Evolutionary conservation across 2,329 filamentous ascomycete genomes (phyloP).

Genomic region (Apiospora saccharicola): DNA sequence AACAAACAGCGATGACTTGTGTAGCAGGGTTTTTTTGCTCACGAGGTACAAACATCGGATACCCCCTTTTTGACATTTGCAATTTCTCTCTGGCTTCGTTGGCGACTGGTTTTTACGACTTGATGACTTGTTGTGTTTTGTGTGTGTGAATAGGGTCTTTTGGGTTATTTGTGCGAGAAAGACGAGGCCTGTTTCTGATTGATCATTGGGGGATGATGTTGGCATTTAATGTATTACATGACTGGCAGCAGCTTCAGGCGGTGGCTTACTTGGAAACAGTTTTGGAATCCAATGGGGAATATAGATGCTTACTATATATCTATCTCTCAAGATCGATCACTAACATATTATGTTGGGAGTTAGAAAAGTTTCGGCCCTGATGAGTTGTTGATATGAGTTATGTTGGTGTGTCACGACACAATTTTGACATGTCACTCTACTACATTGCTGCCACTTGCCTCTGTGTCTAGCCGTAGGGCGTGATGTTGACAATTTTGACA

Average conservation of each 20-base stretch:
- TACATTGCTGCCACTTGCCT: background rate
- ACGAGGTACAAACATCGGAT: background rate
- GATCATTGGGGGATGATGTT: background rate
- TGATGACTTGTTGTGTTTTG: background rate
- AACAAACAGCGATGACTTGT: background rate
- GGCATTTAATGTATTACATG: too few relatives aligned
- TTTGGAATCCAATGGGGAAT: background rate
- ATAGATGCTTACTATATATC: background rate
- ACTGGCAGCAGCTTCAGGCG: background rate
- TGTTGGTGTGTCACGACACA: too few relatives aligned
- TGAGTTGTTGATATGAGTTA: background rate
- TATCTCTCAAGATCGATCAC: background rate
- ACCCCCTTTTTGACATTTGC: conserved; percentile 1
- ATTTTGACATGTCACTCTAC: background rate
- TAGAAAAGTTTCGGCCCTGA: too few relatives aligned
- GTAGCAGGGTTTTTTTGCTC: background rate
- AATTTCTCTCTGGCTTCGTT: background rate
- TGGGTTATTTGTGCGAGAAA: background rate
- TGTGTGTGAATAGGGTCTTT: background rate
- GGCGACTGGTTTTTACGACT: background rate
- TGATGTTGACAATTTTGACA: background rate
- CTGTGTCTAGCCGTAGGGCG: background rate
- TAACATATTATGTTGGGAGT: background rate
- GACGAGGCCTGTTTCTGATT: background rate
- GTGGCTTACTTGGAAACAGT: background rate